Evolutionary conservation across 2,329 filamentous ascomycete species (phyloP).

Genomic region (Clarireedia hainanense): DNA sequence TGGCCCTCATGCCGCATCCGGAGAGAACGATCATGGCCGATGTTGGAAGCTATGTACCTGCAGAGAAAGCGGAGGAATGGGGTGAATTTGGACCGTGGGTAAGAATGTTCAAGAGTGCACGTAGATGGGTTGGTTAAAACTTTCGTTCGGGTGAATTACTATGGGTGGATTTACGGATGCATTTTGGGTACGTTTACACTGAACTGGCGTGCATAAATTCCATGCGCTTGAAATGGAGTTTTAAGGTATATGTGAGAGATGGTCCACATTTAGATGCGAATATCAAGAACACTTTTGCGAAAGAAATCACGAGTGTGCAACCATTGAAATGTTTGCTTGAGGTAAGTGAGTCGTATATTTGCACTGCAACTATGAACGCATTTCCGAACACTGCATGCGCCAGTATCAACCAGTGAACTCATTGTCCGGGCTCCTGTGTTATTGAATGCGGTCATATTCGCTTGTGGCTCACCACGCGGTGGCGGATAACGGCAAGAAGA

Average conservation of each 20-base stretch:
- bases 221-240: neutral
- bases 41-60: conserved; percentile 58
- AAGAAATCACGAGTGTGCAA: too few species aligned
- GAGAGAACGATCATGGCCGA: conserved; percentile 61
- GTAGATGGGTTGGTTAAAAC: conserved; percentile 50
- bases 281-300: neutral
- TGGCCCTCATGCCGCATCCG: conserved; percentile 70
- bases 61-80: conserved; percentile 49
- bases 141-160: neutral
- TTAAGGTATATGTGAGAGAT: neutral
- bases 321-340: too few species aligned
- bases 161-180: neutral
- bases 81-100: conserved; percentile 66
- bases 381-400: too few species aligned
- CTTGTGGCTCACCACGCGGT: too few species aligned
- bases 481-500: too few species aligned
- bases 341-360: too few species aligned
- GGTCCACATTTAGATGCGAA: neutral
- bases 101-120: conserved; percentile 63
- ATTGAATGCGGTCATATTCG: too few species aligned
- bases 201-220: neutral
- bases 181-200: neutral
- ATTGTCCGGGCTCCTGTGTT: too few species aligned
- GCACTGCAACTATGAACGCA: too few species aligned
- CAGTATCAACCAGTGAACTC: too few species aligned